A percentile compares a stretch with the other conserved stretches of the same genome.
Evolutionary conservation across 257 asterid genomes (phyloP).

Genomic region (Capsicum baccatum): DNA sequence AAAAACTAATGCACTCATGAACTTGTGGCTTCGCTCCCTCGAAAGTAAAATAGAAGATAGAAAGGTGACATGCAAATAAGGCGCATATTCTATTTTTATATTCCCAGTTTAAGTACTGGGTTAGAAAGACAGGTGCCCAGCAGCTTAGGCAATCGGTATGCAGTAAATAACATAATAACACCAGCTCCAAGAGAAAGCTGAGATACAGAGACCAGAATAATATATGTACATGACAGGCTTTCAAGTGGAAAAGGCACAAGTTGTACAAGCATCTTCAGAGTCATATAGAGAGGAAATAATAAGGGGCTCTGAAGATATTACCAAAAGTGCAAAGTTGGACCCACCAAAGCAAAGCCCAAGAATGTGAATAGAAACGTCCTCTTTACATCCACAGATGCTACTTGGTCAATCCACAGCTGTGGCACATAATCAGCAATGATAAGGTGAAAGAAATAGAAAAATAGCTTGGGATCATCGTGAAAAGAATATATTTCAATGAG

Average conservation of each 20-base stretch:
- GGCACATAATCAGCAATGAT: constrained; percentile 27
- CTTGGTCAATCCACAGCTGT: constrained; percentile 77
- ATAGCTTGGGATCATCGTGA: background rate
- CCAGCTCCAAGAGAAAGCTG: background rate
- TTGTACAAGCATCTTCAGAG: constrained; percentile 5
- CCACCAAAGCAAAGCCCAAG: constrained; percentile 90
- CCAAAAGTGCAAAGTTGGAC: constrained; percentile 96
- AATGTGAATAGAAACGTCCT: constrained; percentile 73
- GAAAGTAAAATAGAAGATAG: background rate
- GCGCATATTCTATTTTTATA: background rate
- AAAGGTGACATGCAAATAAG: background rate
- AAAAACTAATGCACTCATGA: background rate
- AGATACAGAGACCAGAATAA: constrained; percentile 6
- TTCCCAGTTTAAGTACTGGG: constrained; percentile 1
- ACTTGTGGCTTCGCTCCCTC: background rate
- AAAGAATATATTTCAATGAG: constrained; percentile 7
- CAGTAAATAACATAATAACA: background rate
- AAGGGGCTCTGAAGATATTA: constrained; percentile 37
- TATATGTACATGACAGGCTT: background rate
- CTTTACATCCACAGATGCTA: constrained; percentile 68
- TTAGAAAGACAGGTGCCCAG: background rate
- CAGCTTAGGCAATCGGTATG: background rate
- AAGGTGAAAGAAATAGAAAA: constrained; percentile 18
- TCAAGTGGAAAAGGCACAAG: background rate
- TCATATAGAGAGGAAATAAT: background rate